Evolutionary conservation across 108 stramenopile species (phyloP).

Genomic region (Skeletonema marinoi): DNA sequence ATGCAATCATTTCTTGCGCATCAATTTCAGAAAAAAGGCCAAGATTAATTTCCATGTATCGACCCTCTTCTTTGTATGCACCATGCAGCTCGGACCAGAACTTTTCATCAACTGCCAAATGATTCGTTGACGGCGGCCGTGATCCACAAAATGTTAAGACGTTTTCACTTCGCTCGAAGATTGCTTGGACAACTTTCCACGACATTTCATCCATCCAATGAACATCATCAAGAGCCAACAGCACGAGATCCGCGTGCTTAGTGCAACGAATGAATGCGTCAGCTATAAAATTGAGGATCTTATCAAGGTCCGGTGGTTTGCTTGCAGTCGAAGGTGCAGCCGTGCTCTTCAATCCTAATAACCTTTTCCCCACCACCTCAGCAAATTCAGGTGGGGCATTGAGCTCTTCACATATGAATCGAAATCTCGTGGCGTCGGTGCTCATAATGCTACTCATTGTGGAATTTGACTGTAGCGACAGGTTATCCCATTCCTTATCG

Average conservation of each 20-base stretch:
- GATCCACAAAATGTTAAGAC: constrained; percentile 60
- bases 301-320: constrained; percentile 43
- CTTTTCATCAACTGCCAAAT: constrained; percentile 36
- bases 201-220: constrained; percentile 68
- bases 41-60: constrained; percentile 55
- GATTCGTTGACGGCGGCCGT: constrained; percentile 27
- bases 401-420: constrained; percentile 56
- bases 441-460: constrained; percentile 30
- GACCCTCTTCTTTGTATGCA: constrained; percentile 7
- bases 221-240: constrained; percentile 72
- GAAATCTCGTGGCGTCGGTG: constrained; percentile 40
- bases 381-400: constrained; percentile 60
- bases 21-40: constrained; percentile 50
- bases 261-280: constrained; percentile 63
- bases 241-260: constrained; percentile 45
- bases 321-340: background rate
- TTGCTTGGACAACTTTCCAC: constrained; percentile 61
- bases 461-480: constrained; percentile 46
- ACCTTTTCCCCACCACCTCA: constrained; percentile 53
- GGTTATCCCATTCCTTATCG: constrained; percentile 38
- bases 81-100: constrained; percentile 58
- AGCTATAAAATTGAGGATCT: constrained; percentile 61
- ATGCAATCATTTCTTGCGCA: constrained; percentile 50
- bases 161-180: constrained; percentile 53
- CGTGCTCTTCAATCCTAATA: constrained; percentile 29